Base-by-base conservation (phyloP, 2,329 filamentous ascomycete genomes). In the Talaromyces amestolkiae region DNA sequence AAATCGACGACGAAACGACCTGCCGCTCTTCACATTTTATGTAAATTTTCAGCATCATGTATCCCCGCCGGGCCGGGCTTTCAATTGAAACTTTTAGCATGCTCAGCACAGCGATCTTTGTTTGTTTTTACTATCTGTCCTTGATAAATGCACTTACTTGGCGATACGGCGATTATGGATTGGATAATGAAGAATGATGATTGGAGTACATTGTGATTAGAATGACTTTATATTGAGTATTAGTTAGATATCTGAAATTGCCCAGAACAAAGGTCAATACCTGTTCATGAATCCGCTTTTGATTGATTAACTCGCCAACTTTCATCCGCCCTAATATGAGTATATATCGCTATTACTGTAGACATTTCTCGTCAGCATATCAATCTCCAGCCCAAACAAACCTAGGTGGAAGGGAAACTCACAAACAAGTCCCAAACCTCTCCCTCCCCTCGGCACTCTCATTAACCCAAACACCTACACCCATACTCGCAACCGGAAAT, bases 391-490 rank as follows among this genome's bases (percentile, higher is more conserved):
- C 8, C 3, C 22, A 22, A 22, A 22, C 22, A n/a, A 8, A 3
- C 7, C 5, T 31, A 31, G 3, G 24, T 17, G 53, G 3, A 59
- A 19, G 31, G 35, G 22, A 31, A n/a, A 65, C 49, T 59, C 65
- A 75, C 78, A 78, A 69, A 83, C 79, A 83, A 82, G 24, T 76
- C 66, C 13, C 70, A 63, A 86, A 82, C 64, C 69, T 71, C 6
- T 81, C 78, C 69, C 83, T 80, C 0, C 84, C 85, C 49, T 83
- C 77, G 1, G 85, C 86, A 66, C 80, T 79, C 53, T 79, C 80
- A 67, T 85, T 83, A 0, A 88, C 87, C 84, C 86, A 91, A 3
- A 91, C 83, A 58, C 84, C 83, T 1, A 89, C 82, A 70, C 85
- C 87, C 43, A 82, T 79, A 6, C 79, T 80, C 11, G 77, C 76